Base-by-base conservation (phyloP, 176 grass and related monocot species). In the Ensete ventricosum region DNA sequence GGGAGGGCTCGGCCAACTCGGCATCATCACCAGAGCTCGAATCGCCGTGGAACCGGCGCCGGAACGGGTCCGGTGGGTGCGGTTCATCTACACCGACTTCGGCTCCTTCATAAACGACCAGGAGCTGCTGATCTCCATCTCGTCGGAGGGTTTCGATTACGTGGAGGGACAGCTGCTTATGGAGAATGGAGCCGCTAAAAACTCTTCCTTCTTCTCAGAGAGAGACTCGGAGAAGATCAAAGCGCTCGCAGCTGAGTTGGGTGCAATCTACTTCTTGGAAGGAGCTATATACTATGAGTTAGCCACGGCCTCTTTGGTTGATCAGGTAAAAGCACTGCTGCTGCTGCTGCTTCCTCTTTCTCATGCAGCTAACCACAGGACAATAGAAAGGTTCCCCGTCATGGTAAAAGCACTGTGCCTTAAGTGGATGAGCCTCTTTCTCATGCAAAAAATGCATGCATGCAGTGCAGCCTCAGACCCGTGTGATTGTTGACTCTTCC, bases 21-120 rank as follows among this genome's bases (percentile, higher is more conserved):
- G 78, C 24, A 53, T 80, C 78, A 80, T 80, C 34, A 80, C 78
- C 9, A 19, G 78, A 5, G 78, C 78, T 27, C 54, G 69, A 19
- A 72, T 80, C 55, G 55, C 53, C 20, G 10, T 80, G 2, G 55
- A 63, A 19, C 78, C 69, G 1, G 78, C 78, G 20, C 78, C 78
- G 13, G 9, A 17, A 43, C 34, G 71, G 43, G 78, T 80, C 13
- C 59, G 69, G 23, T 80, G 78, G 78, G 49, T 80, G 2, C 16
- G 69, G 10, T 19, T 80, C 10, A 55, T 80, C 69, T 80, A 80
- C 69, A 64, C 69, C 7, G 58, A 64, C 49, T 80, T 73, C 14
- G 69, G 14, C 43, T 21, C 55, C 14, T 59, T 80, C 12, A 29
- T 49, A 0, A 27, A 17, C 9, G 78, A 80, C 23, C 55, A 73